Conservation (phyloP, 441 rosid genomes). For the Populus hybrid region DNA sequence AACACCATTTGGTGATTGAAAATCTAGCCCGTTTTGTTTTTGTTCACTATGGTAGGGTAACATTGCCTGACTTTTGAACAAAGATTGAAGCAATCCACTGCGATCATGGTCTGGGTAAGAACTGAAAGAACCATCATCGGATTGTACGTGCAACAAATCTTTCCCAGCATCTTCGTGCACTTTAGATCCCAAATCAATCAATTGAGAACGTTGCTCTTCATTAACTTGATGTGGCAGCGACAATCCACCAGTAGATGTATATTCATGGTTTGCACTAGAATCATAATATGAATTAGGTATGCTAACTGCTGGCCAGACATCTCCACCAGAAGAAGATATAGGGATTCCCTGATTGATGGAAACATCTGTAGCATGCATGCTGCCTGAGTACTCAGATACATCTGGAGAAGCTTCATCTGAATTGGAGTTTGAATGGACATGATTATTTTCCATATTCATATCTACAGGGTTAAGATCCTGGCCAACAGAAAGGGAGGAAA, state of each 20-base stretch:
- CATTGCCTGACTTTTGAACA: constrained; percentile 67
- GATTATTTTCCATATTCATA: constrained; percentile 37
- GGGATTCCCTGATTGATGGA: constrained; percentile 43
- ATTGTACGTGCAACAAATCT: constrained; percentile 49
- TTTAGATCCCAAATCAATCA: constrained; percentile 55
- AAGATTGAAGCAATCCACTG: constrained; percentile 82
- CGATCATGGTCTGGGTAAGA: constrained; percentile 61
- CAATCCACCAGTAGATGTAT: constrained; percentile 43
- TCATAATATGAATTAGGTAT: constrained; percentile 46
- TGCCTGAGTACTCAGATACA: constrained; percentile 30
- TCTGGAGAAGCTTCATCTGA: constrained; percentile 41
- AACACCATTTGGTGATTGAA: constrained; percentile 41
- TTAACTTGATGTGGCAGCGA: constrained; percentile 46
- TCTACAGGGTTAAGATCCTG: constrained; percentile 29
- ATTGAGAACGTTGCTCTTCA: constrained; percentile 39
- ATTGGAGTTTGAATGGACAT: constrained; percentile 26
- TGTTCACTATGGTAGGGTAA: constrained; percentile 45
- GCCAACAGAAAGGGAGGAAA: constrained; percentile 36
- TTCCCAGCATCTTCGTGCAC: constrained; percentile 42
- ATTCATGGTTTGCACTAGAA: constrained; percentile 47
- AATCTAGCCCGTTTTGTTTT: constrained; percentile 46
- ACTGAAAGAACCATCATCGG: constrained; percentile 50
- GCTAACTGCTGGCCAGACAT: constrained; percentile 61
- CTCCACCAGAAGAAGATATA: constrained; percentile 40
- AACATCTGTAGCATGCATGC: constrained; percentile 39